Conservation (phyloP, 2,329 filamentous ascomycete species). For the Colletotrichum neosansevieriae region DNA sequence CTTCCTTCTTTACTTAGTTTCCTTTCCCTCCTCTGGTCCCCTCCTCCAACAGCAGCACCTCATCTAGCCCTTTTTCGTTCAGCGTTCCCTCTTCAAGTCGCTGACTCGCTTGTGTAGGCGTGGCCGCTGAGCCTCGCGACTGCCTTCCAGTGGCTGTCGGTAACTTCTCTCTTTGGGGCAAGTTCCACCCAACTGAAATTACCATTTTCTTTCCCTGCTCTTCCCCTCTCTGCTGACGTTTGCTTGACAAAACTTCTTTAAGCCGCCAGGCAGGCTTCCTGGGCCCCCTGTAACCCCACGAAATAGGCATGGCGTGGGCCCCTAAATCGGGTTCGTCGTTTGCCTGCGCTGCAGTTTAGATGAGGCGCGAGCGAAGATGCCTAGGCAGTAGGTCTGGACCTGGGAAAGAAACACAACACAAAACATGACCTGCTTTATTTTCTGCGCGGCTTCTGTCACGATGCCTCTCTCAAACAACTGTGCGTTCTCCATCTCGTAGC, state of each 20-base stretch:
- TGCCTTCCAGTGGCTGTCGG: slow-evolving; percentile 26
- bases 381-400: no score
- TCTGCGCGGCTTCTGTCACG: not conserved
- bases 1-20: no score
- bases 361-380: slow-evolving; percentile 16
- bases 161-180: slow-evolving; percentile 22
- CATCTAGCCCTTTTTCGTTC: not conserved
- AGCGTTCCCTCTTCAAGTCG: not conserved
- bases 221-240: slow-evolving; percentile 36
- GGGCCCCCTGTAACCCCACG: slow-evolving; percentile 35
- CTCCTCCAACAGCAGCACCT: not conserved
- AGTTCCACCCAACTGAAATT: slow-evolving; percentile 16
- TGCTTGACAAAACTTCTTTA: not conserved
- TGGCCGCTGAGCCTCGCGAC: slow-evolving; percentile 16
- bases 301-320: slow-evolving; percentile 14
- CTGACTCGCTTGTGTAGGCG: not conserved
- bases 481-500: slow-evolving; percentile 7
- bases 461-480: not conserved
- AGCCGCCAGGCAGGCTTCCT: slow-evolving; percentile 1
- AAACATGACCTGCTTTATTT: not conserved
- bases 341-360: not conserved
- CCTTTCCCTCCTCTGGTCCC: slow-evolving; percentile 12
- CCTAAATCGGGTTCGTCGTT: not conserved
- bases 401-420: not conserved
- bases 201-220: slow-evolving; percentile 23